Percentiles rank a stretch among this genome's conserved stretches.
These are phyloP conservation scores for Penicillium argentinense DNA, from an alignment of 495 filamentous ascomycete genomes.

Conservation along the genomic window DNA sequence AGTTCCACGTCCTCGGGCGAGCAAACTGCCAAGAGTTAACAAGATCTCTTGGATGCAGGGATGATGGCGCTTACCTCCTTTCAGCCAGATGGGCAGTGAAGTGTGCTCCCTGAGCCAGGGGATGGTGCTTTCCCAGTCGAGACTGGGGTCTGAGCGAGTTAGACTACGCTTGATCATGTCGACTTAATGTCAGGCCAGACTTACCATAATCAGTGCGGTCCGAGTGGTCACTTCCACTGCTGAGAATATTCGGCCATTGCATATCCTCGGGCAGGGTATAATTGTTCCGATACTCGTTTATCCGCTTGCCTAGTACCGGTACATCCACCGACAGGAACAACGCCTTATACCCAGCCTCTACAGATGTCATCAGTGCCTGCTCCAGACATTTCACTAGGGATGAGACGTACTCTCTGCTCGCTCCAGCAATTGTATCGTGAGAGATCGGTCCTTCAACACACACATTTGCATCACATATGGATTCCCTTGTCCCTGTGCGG, in stretches of 20 bases:
- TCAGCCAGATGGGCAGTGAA: slow-evolving; percentile 88
- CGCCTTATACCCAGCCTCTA: slow-evolving; percentile 81
- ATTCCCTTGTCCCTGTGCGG: slow-evolving; percentile 36
- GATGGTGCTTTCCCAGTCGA: slow-evolving; percentile 80
- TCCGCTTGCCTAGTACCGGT: slow-evolving; percentile 71
- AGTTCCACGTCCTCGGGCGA: slow-evolving; percentile 74
- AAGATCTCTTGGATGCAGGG: not conserved
- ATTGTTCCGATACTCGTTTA: slow-evolving; percentile 46
- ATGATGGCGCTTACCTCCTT: slow-evolving; percentile 55
- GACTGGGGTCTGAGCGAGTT: slow-evolving; percentile 72
- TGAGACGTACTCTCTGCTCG: slow-evolving; percentile 65
- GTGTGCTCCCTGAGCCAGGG: slow-evolving; percentile 89
- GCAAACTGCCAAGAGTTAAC: slow-evolving; percentile 52
- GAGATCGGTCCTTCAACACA: slow-evolving; percentile 84
- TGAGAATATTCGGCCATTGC: slow-evolving; percentile 34
- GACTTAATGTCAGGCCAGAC: not conserved
- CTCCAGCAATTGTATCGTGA: slow-evolving; percentile 81
- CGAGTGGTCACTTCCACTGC: slow-evolving; percentile 26
- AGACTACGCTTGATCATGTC: not conserved
- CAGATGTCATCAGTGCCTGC: slow-evolving; percentile 25
- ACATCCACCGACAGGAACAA: slow-evolving; percentile 95
- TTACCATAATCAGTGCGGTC: slow-evolving; percentile 34
- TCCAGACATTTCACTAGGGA: not conserved
- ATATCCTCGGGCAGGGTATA: slow-evolving; percentile 41
- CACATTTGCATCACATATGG: slow-evolving; percentile 74